These are phyloP conservation scores for Piloderma croceum DNA, from an alignment of 768 basidiomycete species.

Conservation along the genomic window DNA sequence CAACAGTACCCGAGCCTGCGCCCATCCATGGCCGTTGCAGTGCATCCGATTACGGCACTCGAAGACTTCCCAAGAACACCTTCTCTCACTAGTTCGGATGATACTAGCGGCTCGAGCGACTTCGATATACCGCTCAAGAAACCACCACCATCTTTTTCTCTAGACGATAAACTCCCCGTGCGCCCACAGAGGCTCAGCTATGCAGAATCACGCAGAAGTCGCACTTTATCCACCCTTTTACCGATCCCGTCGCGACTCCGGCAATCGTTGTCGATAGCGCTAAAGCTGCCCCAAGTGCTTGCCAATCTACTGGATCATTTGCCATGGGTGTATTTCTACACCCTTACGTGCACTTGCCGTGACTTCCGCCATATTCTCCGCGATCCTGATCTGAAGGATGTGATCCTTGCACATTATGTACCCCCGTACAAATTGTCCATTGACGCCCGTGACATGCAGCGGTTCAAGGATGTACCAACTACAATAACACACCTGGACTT, in stretches of 20 bases:
- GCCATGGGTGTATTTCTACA: conserved; percentile 37
- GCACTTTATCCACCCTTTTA: neutral
- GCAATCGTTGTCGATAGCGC: conserved; percentile 14
- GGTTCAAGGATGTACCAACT: conserved; percentile 44
- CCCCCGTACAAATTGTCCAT: conserved; percentile 49
- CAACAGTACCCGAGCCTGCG: no score
- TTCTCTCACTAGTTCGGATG: neutral
- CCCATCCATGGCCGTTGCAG: conserved; percentile 2
- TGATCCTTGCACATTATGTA: conserved; percentile 45
- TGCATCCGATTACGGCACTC: neutral
- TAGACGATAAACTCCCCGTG: no score
- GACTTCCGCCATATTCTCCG: conserved; percentile 30
- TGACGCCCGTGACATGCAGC: conserved; percentile 32
- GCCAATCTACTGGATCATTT: conserved; percentile 24
- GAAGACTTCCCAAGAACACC: neutral
- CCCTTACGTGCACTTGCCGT: conserved; percentile 32
- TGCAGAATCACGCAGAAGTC: neutral
- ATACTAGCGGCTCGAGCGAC: neutral
- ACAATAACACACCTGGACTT: conserved; percentile 56
- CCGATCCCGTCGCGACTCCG: neutral
- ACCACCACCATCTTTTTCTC: neutral
- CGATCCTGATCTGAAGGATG: conserved; percentile 28
- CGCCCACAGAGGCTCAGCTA: no score
- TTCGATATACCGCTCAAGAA: neutral
- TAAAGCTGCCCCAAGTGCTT: conserved; percentile 32